These are phyloP conservation scores for Lactarius evosmus DNA, from an alignment of 768 basidiomycete genomes.

Conservation along the genomic window DNA sequence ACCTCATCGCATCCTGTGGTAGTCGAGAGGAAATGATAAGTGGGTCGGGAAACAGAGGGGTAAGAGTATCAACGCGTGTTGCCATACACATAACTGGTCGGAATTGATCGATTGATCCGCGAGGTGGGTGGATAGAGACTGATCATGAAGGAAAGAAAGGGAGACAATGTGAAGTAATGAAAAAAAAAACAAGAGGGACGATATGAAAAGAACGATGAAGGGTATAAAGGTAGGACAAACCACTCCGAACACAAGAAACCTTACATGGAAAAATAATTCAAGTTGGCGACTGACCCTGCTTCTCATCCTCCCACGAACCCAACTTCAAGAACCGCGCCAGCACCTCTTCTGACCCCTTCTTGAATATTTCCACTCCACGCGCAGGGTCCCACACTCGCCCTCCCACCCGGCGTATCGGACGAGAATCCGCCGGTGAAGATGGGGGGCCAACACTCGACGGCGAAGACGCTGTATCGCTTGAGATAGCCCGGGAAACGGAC, in stretches of 20 bases:
- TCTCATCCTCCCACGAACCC: slow-evolving; percentile 66
- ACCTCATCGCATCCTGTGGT: slow-evolving; percentile 6
- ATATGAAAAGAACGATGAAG: slow-evolving; percentile 17
- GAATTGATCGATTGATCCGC: slow-evolving; percentile 5
- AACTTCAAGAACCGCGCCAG: slow-evolving; percentile 78
- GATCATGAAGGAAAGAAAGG: background rate
- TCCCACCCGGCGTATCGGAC: slow-evolving; percentile 39
- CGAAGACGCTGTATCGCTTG: slow-evolving; percentile 52
- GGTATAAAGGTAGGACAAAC: slow-evolving; percentile 23
- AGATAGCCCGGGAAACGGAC: slow-evolving; percentile 37
- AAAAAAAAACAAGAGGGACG: slow-evolving; percentile 5
- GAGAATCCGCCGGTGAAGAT: slow-evolving; percentile 40
- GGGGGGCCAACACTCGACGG: slow-evolving; percentile 53
- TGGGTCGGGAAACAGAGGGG: background rate
- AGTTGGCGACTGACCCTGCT: slow-evolving; percentile 24
- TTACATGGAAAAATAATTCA: slow-evolving; percentile 24
- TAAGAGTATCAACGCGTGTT: slow-evolving; percentile 8
- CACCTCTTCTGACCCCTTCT: slow-evolving; percentile 84
- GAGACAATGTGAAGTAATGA: background rate
- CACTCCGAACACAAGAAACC: slow-evolving; percentile 13
- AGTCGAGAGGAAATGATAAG: slow-evolving; percentile 8
- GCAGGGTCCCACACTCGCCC: slow-evolving; percentile 83
- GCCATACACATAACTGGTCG: slow-evolving; percentile 11
- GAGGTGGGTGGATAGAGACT: slow-evolving; percentile 2
- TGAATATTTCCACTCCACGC: slow-evolving; percentile 81